Percentiles rank a stretch among this genome's conserved stretches.
phyloP scores from a whole-genome alignment of 352 stramenopile genomes.

The Phytophthora pseudosyringae region DNA sequence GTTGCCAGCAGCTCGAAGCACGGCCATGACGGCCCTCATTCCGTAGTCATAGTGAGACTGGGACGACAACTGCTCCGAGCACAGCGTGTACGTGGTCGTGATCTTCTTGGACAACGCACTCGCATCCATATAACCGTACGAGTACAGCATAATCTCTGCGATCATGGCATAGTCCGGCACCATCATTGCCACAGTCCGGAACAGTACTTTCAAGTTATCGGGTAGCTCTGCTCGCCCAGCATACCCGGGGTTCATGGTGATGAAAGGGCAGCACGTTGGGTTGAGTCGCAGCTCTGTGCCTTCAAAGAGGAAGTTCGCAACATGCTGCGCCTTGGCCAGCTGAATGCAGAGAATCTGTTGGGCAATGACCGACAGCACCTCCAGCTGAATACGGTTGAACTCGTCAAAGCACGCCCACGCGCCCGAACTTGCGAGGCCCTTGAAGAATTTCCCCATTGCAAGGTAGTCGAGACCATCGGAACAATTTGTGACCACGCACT shows the following conservation, averaged over 20 bases:
- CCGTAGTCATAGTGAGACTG: slow-evolving; percentile 97
- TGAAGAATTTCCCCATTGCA: slow-evolving; percentile 95
- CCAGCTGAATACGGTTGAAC: slow-evolving; percentile 94
- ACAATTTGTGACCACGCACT: slow-evolving; percentile 95
- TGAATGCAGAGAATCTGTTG: slow-evolving; percentile 94
- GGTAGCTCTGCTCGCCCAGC: slow-evolving; percentile 90
- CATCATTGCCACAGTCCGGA: slow-evolving; percentile 95
- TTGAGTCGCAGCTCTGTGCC: slow-evolving; percentile 91
- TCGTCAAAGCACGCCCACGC: slow-evolving; percentile 94
- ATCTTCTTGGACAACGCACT: slow-evolving; percentile 94
- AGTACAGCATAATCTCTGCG: slow-evolving; percentile 95
- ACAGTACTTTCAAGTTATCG: slow-evolving; percentile 94
- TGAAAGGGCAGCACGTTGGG: slow-evolving; percentile 92
- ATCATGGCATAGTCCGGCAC: slow-evolving; percentile 95
- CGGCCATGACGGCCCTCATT: slow-evolving; percentile 95
- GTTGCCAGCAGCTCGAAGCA: slow-evolving; percentile 93
- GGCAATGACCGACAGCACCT: slow-evolving; percentile 93
- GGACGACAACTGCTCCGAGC: slow-evolving; percentile 93
- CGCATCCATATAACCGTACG: slow-evolving; percentile 93
- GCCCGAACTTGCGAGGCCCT: slow-evolving; percentile 89
- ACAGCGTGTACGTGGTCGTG: slow-evolving; percentile 94
- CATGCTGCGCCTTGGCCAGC: slow-evolving; percentile 79
- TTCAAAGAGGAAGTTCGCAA: slow-evolving; percentile 92
- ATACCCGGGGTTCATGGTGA: slow-evolving; percentile 94
- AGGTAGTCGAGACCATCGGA: slow-evolving; percentile 91